Conservation (phyloP, 2,329 filamentous ascomycete genomes). For the Pyricularia sp. region DNA sequence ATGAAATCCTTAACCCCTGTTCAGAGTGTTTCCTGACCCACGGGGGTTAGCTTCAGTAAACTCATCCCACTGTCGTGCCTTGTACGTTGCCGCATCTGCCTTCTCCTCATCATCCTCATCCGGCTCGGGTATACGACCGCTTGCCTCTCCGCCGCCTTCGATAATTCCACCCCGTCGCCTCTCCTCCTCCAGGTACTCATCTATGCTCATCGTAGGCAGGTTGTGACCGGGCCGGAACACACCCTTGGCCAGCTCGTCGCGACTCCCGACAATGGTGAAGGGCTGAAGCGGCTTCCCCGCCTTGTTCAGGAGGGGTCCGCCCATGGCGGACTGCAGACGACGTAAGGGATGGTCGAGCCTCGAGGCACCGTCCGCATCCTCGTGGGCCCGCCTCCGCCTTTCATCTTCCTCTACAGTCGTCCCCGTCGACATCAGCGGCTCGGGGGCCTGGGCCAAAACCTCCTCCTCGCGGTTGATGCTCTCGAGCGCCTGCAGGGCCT, state of each 20-base stretch:
- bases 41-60: constrained; percentile 83
- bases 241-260: constrained; percentile 65
- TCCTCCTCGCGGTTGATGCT: constrained; percentile 75
- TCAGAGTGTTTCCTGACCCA: constrained; percentile 74
- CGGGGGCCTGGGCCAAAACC: constrained; percentile 68
- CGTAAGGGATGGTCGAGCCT: constrained; percentile 59
- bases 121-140: constrained; percentile 56
- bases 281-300: constrained; percentile 81
- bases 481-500: constrained; percentile 81
- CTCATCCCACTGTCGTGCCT: constrained; percentile 92
- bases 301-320: constrained; percentile 65
- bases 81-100: constrained; percentile 83
- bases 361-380: constrained; percentile 53
- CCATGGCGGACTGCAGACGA: constrained; percentile 30
- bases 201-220: constrained; percentile 93
- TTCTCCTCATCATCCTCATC: constrained; percentile 90
- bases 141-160: constrained; percentile 76
- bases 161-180: constrained; percentile 76
- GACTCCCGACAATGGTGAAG: constrained; percentile 74
- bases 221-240: constrained; percentile 91
- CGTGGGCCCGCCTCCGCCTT: constrained; percentile 23
- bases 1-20: constrained; percentile 49
- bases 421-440: constrained; percentile 24
- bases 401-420: constrained; percentile 28
- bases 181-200: constrained; percentile 95